Percentiles rank a stretch among this genome's conserved stretches.
phyloP scores from a whole-genome alignment of 1,139 yeast genomes.

The Debaryomyces sp. region DNA sequence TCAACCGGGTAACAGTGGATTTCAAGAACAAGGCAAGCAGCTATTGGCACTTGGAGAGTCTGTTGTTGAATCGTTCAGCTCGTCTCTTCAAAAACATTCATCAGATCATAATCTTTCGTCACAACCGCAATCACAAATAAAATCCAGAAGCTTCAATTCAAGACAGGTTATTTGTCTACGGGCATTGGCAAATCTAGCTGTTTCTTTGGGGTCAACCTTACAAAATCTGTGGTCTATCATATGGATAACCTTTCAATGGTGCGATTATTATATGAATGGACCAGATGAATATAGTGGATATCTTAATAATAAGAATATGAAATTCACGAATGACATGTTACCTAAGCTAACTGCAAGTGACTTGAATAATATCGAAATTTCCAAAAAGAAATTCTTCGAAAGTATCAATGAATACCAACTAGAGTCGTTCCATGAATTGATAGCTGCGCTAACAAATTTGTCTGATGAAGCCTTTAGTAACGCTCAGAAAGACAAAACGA shows the following conservation, averaged over 20 bases:
- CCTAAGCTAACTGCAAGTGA: conserved; percentile 46
- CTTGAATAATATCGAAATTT: conserved; percentile 51
- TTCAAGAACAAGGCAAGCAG: conserved; percentile 33
- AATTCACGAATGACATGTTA: conserved; percentile 21
- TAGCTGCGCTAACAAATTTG: conserved; percentile 47
- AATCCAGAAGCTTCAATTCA: conserved; percentile 52
- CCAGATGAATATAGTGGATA: conserved; percentile 48
- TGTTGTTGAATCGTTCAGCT: conserved; percentile 59
- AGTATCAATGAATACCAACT: conserved; percentile 58
- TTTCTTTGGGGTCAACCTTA: conserved; percentile 75
- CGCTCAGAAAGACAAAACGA: conserved; percentile 14
- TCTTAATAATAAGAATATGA: conserved; percentile 19
- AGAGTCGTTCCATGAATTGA: conserved; percentile 49
- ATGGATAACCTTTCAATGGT: conserved; percentile 76
- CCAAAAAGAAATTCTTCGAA: conserved; percentile 62
- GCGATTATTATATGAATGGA: conserved; percentile 63
- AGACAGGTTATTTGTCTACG: conserved; percentile 77
- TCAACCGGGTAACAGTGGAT: conserved; percentile 11
- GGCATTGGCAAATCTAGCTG: conserved; percentile 74
- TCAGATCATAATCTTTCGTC: conserved; percentile 1
- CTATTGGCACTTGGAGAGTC: conserved; percentile 61
- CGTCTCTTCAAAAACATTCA: conserved; percentile 22
- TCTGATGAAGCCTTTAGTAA: conserved; percentile 25
- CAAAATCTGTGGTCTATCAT: conserved; percentile 69
- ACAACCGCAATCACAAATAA: conserved; percentile 7